Base-by-base conservation (phyloP, 2,329 filamentous ascomycete genomes). In the Stemphylium lycopersici region DNA sequence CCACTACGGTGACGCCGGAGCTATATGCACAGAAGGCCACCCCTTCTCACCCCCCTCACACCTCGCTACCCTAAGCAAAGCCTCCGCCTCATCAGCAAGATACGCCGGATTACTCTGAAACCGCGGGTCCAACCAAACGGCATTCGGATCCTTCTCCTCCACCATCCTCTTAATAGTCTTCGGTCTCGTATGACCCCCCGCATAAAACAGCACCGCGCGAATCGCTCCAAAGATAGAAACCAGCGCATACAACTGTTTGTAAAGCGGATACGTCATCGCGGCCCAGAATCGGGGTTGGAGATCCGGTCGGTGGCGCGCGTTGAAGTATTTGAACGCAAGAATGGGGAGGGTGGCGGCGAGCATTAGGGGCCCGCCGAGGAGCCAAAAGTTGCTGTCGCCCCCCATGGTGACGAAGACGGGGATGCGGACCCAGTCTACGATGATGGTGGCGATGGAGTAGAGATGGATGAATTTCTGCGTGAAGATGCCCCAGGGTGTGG, bases 401-500 rank as follows among this genome's bases (percentile, higher is more conserved):
- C 61, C 58, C 38, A 63, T 49, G 2, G 61, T 53, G 29, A 62
- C 51, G n/a, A 62, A 43, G 18, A 53, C 46, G 0, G 61, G 61
- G 13, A 62, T 32, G 37, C 61, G 61, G 3, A 63, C 39, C 61
- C 61, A 63, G 24, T 63, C 61, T 11, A 63, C 50, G 16, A 60
- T 15, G 29, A 63, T 63, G 29, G 42, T 52, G 16, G 46, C 46
- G n/a, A 63, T 63, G 15, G 48, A 52, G 48, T 63, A 63, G 10
- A 63, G 48, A 15, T 55, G 44, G 6, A 54, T 52, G 31, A 63
- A 56, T 36, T 63, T 63, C 16, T 63, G 61, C 11, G 44, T 50
- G n/a, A 63, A 46, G 15, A 63, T 62, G 8, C 58, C 61, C 15
- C 55, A 51, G 6, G 52, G 32, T 2, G 59, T 62, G 2, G 39